These are phyloP conservation scores for Wickerhamiella nectarea DNA, from an alignment of 805 yeast genomes.

Conservation along the genomic window DNA sequence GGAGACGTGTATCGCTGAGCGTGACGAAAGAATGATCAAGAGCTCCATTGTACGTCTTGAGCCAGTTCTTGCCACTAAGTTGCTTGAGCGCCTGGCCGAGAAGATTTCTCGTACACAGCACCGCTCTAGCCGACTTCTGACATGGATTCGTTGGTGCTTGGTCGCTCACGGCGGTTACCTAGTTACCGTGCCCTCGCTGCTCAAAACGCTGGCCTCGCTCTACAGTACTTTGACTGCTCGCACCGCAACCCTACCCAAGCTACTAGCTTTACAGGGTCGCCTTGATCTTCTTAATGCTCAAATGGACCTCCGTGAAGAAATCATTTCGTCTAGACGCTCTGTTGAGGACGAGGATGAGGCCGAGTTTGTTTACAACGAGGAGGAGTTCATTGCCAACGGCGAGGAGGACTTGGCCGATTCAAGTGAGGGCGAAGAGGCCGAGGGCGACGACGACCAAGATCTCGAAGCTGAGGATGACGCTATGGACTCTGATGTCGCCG, in stretches of 20 bases:
- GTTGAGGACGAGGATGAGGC: slow-evolving; percentile 27
- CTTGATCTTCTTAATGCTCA: slow-evolving; percentile 66
- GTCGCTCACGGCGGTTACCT: slow-evolving; percentile 56
- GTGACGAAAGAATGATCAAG: slow-evolving; percentile 40
- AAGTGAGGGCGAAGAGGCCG: slow-evolving; percentile 25
- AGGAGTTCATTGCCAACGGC: slow-evolving; percentile 33
- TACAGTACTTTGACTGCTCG: slow-evolving; percentile 44
- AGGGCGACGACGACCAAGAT: slow-evolving; percentile 22
- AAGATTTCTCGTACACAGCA: slow-evolving; percentile 41
- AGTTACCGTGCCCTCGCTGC: slow-evolving; percentile 37
- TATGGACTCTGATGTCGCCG: not conserved
- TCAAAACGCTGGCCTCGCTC: slow-evolving; percentile 42
- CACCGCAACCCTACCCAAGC: slow-evolving; percentile 45
- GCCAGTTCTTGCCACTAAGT: slow-evolving; percentile 29
- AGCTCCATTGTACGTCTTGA: slow-evolving; percentile 42
- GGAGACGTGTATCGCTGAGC: slow-evolving; percentile 58
- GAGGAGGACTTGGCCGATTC: slow-evolving; percentile 33
- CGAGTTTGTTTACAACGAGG: slow-evolving; percentile 29
- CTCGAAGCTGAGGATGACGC: slow-evolving; percentile 10
- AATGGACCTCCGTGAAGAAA: slow-evolving; percentile 48
- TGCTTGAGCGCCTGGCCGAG: slow-evolving; percentile 37
- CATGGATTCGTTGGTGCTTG: slow-evolving; percentile 76
- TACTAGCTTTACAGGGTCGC: slow-evolving; percentile 76
- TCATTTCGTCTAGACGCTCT: slow-evolving; percentile 26
- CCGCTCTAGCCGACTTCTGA: slow-evolving; percentile 35